Conservation (phyloP, 805 yeast species). For the Aciculoconidium aculeatum region DNA sequence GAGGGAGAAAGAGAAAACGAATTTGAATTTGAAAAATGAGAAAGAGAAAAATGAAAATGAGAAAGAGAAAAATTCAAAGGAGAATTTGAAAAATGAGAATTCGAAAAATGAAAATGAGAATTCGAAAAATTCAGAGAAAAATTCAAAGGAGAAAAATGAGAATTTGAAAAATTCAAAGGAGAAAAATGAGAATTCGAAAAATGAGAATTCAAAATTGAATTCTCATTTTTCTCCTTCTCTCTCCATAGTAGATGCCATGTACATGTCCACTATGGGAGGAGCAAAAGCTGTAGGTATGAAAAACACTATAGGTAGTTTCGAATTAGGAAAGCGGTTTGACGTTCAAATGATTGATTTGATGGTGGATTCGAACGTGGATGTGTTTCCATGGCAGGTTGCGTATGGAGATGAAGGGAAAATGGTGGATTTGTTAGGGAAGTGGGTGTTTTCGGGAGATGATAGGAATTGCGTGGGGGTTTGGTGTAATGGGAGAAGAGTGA, state of each 20-base stretch:
- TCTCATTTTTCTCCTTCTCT: slow-evolving; percentile 48
- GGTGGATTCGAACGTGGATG: slow-evolving; percentile 56
- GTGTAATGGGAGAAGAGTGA: slow-evolving; percentile 71
- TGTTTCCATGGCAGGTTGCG: slow-evolving; percentile 70
- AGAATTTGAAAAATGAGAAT: too few relatives aligned
- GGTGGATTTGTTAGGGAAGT: slow-evolving; percentile 65
- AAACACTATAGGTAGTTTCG: slow-evolving; percentile 61
- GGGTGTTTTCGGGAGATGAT: slow-evolving; percentile 94
- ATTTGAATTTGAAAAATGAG: too few relatives aligned
- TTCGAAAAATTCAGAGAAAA: too few relatives aligned
- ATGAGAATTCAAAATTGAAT: too few relatives aligned
- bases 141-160: too few relatives aligned
- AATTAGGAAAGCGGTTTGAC: slow-evolving; percentile 76
- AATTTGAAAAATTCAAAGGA: too few relatives aligned
- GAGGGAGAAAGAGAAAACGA: slow-evolving; percentile 21
- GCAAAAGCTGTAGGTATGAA: slow-evolving; percentile 66
- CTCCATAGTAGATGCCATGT: slow-evolving; percentile 65
- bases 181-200: too few relatives aligned
- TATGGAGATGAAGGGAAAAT: slow-evolving; percentile 21
- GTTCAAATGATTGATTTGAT: slow-evolving; percentile 68
- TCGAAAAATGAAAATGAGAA: too few relatives aligned
- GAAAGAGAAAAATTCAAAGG: too few relatives aligned
- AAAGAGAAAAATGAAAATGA: too few relatives aligned
- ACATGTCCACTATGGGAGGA: slow-evolving; percentile 85
- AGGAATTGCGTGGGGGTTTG: slow-evolving; percentile 77